Conservation (phyloP, 495 filamentous ascomycete genomes). For the Delitschia confertaspora region DNA sequence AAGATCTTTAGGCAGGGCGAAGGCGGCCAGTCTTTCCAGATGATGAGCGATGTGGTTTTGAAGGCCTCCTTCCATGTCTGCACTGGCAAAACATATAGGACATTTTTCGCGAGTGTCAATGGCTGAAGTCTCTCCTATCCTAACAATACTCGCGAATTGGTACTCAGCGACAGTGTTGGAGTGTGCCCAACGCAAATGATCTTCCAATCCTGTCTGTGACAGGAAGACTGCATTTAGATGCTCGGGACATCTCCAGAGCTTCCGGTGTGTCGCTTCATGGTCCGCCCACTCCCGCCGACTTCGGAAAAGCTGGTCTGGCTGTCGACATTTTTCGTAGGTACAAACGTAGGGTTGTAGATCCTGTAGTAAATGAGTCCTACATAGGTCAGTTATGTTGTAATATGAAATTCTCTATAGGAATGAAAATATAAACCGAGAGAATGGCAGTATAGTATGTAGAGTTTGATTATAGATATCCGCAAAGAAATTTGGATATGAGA, state of each 20-base stretch:
- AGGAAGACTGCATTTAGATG: conserved; percentile 15
- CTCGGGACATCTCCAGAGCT: conserved; percentile 25
- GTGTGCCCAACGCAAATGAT: conserved; percentile 18
- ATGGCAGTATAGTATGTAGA: not conserved
- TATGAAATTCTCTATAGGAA: not conserved
- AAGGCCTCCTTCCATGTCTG: conserved; percentile 19
- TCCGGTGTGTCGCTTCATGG: conserved; percentile 24
- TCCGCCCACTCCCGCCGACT: conserved; percentile 25
- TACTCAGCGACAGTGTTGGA: conserved; percentile 11
- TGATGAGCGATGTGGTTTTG: conserved; percentile 28
- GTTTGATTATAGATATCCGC: not conserved
- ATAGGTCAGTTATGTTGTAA: not conserved
- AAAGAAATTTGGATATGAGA: no score
- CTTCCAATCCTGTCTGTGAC: conserved; percentile 11
- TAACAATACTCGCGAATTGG: conserved; percentile 22
- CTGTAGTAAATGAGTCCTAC: conserved; percentile 18
- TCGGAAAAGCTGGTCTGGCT: conserved; percentile 18
- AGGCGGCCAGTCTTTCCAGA: conserved; percentile 21
- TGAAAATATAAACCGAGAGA: not conserved
- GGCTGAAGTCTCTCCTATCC: conserved; percentile 21
- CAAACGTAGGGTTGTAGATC: conserved; percentile 27
- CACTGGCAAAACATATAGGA: conserved; percentile 20
- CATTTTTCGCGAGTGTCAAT: conserved; percentile 20
- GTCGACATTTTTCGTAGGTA: conserved; percentile 19
- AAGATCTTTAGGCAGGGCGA: conserved; percentile 18